These are phyloP conservation scores for Helenozyma baotianmanensis DNA, from an alignment of 805 yeast species.

Conservation along the genomic window DNA sequence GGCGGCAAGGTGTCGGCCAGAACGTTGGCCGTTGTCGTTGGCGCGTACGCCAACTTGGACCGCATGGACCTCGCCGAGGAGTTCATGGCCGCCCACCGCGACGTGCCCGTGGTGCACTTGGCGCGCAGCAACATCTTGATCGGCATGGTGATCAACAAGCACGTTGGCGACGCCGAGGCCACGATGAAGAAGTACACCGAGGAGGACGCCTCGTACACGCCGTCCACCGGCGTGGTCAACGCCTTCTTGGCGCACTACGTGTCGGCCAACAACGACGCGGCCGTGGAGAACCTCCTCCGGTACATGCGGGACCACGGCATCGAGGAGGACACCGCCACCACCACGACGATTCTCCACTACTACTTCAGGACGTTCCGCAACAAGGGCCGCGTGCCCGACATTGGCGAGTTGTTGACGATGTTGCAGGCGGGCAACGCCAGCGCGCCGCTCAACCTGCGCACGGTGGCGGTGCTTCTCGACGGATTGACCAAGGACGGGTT, in stretches of 20 bases:
- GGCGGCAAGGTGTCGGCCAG: slow-evolving; percentile 40
- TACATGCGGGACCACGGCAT: slow-evolving; percentile 40
- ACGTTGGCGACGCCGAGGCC: slow-evolving; percentile 42
- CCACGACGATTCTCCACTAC: slow-evolving; percentile 53
- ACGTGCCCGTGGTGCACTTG: slow-evolving; percentile 29
- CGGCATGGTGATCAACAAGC: slow-evolving; percentile 39
- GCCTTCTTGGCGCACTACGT: slow-evolving; percentile 42
- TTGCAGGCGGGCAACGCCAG: slow-evolving; percentile 12
- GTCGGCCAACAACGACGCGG: slow-evolving; percentile 38
- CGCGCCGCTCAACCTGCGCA: slow-evolving; percentile 38
- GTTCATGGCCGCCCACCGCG: slow-evolving; percentile 28
- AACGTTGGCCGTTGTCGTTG: slow-evolving; percentile 45
- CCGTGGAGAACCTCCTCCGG: slow-evolving; percentile 43
- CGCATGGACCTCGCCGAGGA: slow-evolving; percentile 40
- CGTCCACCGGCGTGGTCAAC: slow-evolving; percentile 51
- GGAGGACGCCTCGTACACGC: slow-evolving; percentile 30
- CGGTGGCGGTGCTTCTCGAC: slow-evolving; percentile 49
- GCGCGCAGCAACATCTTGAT: slow-evolving; percentile 43
- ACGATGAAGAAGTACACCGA: slow-evolving; percentile 34
- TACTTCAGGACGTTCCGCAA: slow-evolving; percentile 43
- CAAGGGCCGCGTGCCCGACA: slow-evolving; percentile 41
- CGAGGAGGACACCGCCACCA: slow-evolving; percentile 58
- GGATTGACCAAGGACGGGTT: slow-evolving; percentile 47
- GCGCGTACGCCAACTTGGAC: slow-evolving; percentile 41
- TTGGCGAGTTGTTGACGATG: slow-evolving; percentile 43